Evolutionary conservation across 306 rosid genomes (phyloP).

Genomic region (Comarum palustre): DNA sequence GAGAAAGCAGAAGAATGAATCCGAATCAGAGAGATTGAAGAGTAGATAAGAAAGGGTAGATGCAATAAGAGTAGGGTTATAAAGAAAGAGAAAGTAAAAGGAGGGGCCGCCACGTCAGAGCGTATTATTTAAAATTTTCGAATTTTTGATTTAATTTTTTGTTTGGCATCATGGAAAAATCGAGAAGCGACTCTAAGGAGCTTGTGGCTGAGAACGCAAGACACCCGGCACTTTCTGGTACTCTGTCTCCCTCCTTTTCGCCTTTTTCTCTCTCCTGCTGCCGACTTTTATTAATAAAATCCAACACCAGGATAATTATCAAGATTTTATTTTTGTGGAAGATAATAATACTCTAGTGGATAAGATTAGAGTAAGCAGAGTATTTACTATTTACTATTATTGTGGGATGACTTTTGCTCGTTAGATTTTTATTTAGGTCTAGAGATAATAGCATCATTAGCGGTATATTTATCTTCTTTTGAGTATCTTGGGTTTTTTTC

Average conservation of each 20-base stretch:
- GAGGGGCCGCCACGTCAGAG: constrained; percentile 48
- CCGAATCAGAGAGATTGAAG: no score
- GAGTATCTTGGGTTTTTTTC: no score
- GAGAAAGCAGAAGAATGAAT: background rate
- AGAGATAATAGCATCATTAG: no score
- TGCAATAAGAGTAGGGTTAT: background rate
- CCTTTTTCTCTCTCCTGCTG: background rate
- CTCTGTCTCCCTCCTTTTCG: constrained; percentile 16
- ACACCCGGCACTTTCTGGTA: constrained; percentile 51
- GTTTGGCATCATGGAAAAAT: constrained; percentile 32
- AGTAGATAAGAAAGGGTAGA: constrained; percentile 18
- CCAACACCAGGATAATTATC: background rate
- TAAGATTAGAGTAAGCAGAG: background rate
- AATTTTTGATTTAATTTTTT: background rate
- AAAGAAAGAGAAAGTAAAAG: constrained; percentile 17
- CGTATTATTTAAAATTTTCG: background rate
- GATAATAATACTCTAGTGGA: background rate
- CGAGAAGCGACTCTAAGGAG: constrained; percentile 43
- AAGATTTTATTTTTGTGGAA: constrained; percentile 5
- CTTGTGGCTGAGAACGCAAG: constrained; percentile 66
- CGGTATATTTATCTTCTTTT: no score
- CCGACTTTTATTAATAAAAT: background rate
- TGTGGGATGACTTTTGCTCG: background rate
- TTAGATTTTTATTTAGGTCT: no score
- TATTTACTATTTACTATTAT: background rate